Evolutionary conservation across 1,284 basidiomycete genomes (phyloP).

Genomic region (Pseudozyma thailandica): DNA sequence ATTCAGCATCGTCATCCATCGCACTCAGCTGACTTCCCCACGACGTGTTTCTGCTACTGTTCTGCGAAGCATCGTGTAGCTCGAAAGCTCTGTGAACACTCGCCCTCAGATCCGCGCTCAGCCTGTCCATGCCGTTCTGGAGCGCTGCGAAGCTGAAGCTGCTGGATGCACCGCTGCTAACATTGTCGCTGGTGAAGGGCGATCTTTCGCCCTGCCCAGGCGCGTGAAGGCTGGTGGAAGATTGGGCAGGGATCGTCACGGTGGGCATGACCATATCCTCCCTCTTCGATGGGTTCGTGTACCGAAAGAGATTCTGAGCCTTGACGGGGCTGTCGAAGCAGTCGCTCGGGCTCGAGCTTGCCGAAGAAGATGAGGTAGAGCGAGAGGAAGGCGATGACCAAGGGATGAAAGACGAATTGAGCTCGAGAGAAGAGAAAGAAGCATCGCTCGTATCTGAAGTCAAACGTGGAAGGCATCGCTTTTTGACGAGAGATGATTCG

Average conservation of each 20-base stretch:
- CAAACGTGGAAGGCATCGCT: conserved; percentile 18
- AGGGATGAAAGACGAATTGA: conserved; percentile 6
- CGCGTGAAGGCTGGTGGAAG: neutral
- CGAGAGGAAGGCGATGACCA: conserved; percentile 31
- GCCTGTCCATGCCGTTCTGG: conserved; percentile 13
- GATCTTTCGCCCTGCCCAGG: conserved; percentile 1
- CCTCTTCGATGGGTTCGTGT: conserved; percentile 7
- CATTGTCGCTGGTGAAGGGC: conserved; percentile 14
- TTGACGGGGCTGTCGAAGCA: conserved; percentile 19
- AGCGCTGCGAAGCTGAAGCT: conserved; percentile 12
- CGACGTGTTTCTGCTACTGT: conserved; percentile 3
- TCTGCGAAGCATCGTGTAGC: neutral
- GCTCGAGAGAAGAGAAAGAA: conserved; percentile 10
- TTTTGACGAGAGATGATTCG: conserved; percentile 18
- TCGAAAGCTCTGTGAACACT: conserved; percentile 21
- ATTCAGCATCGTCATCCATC: conserved; percentile 40
- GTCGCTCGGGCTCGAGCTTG: conserved; percentile 17
- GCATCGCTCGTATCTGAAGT: conserved; percentile 8
- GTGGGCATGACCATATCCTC: conserved; percentile 22
- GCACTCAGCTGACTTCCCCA: conserved; percentile 7
- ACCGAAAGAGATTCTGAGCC: conserved; percentile 21
- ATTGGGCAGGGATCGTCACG: conserved; percentile 20
- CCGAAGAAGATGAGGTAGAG: conserved; percentile 21
- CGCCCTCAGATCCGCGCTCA: conserved; percentile 9
- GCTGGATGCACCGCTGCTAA: neutral